Base-by-base conservation (phyloP, 768 basidiomycete species). In the Cystobasidium tubakii region DNA sequence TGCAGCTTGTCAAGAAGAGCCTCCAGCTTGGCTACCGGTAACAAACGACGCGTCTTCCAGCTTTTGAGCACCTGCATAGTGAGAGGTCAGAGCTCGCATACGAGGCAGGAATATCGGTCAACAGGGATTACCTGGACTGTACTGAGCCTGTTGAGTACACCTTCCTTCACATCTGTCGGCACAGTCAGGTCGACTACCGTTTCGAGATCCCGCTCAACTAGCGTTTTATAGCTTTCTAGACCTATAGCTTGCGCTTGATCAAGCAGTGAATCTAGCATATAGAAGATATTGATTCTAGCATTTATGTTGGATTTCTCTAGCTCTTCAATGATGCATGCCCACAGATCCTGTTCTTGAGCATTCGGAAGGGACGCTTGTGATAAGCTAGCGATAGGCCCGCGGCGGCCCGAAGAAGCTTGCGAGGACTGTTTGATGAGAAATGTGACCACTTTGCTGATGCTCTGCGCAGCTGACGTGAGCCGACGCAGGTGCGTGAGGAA, bases 281-380 rank as follows among this genome's bases (percentile, higher is more conserved):
- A 83, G 23, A 84, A 77, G 42, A 84, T 78, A 77, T 84, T 83
- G 77, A 83, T 82, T 4, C 82, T 72, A 7, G 80, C 78, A 76
- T 84, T 84, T 27, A 83, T 76, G 12, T 78, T 78, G 44, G 80
- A 80, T 77, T 81, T 79, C 25, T 78, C 78, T 66, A 80, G 80
- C 75, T 84, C 82, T 71, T 83, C 83, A 39, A 82, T 72, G 46
- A 83, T 77, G 73, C 82, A 83, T 66, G 83, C 83, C 83, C 83
- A 84, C 1, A 84, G 77, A 75, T 84, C 83, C 64, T 83, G 82
- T 1, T 80, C 81, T 46, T 55, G 34, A 55, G 34, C 27, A n/a
- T 19, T 65, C 25, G 57, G 57, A 15, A n/a, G 33, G 25, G 69
- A 9, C 21, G 50, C 13, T 34, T 36, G 36, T 34, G 63, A 65